Percentiles rank a stretch among this genome's conserved stretches.
Conservation (phyloP, 345 rosid genomes). For the Eucalyptus dawsonii region DNA sequence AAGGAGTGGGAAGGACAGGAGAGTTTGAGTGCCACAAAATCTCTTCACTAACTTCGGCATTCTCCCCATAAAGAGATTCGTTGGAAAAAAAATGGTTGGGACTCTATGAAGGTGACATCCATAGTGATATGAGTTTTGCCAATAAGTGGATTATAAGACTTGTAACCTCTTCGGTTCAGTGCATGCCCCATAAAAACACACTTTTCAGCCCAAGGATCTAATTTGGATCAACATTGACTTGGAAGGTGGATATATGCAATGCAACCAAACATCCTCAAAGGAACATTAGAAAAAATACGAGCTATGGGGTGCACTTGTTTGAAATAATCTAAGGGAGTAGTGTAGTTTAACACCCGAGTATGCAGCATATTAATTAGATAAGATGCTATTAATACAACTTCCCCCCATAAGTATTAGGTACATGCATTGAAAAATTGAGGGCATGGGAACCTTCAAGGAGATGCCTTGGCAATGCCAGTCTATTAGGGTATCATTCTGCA, state of each 20-base stretch:
- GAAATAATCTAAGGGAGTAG: neutral
- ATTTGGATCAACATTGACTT: neutral
- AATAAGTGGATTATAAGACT: neutral
- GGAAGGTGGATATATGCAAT: neutral
- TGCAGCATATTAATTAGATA: neutral
- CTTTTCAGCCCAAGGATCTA: neutral
- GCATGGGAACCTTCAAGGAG: neutral
- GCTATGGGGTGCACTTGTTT: neutral
- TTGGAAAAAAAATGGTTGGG: neutral
- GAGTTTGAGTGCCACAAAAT: neutral
- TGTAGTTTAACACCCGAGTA: neutral
- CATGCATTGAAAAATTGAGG: neutral
- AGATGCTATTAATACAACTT: neutral
- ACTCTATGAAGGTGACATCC: neutral
- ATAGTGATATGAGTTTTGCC: neutral
- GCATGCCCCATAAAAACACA: neutral
- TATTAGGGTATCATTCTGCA: neutral
- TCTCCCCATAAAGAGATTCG: neutral
- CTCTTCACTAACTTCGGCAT: neutral
- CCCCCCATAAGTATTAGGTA: neutral
- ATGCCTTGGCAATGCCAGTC: neutral
- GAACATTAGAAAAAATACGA: neutral
- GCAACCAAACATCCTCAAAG: neutral
- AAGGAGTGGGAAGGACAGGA: neutral
- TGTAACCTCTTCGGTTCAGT: neutral